phyloP scores from a whole-genome alignment of 2,329 filamentous ascomycete species.

The Ustulina deusta region DNA sequence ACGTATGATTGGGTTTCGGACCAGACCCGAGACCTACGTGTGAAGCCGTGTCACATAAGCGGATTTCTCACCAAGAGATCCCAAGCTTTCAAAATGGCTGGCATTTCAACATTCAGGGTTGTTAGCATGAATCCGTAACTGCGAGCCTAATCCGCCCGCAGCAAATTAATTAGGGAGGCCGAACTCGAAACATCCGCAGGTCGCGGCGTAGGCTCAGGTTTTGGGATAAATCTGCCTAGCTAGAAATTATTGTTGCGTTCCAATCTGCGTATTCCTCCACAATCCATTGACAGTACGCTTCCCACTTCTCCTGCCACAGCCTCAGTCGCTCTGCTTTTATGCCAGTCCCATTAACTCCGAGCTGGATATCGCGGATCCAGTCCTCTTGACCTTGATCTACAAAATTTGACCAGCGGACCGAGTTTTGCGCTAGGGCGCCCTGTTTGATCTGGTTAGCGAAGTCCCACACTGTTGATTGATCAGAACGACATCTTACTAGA shows the following conservation, averaged over 20 bases:
- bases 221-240: too few relatives aligned
- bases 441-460: slow-evolving; percentile 54
- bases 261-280: slow-evolving; percentile 62
- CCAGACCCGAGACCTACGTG: too few relatives aligned
- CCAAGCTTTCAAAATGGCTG: slow-evolving; percentile 17
- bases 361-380: slow-evolving; percentile 68
- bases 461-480: neutral
- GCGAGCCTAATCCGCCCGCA: neutral
- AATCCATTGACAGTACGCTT: slow-evolving; percentile 75
- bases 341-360: slow-evolving; percentile 60
- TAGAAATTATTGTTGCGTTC: slow-evolving; percentile 21
- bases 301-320: slow-evolving; percentile 71
- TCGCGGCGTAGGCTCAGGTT: too few relatives aligned
- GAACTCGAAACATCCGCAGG: too few relatives aligned
- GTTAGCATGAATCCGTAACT: slow-evolving; percentile 3
- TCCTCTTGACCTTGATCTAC: slow-evolving; percentile 60
- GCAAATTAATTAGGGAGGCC: too few relatives aligned
- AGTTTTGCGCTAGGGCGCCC: slow-evolving; percentile 37
- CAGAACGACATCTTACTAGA: slow-evolving; percentile 19
- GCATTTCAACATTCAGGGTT: slow-evolving; percentile 2
- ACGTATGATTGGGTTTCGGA: too few relatives aligned
- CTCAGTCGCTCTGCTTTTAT: slow-evolving; percentile 67
- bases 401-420: slow-evolving; percentile 36
- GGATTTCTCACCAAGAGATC: slow-evolving; percentile 2
- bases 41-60: too few relatives aligned